Percentiles rank a stretch among this genome's conserved stretches.
Evolutionary conservation across 2,329 filamentous ascomycete genomes (phyloP).

Genomic region (Dissoconium aciculare): DNA sequence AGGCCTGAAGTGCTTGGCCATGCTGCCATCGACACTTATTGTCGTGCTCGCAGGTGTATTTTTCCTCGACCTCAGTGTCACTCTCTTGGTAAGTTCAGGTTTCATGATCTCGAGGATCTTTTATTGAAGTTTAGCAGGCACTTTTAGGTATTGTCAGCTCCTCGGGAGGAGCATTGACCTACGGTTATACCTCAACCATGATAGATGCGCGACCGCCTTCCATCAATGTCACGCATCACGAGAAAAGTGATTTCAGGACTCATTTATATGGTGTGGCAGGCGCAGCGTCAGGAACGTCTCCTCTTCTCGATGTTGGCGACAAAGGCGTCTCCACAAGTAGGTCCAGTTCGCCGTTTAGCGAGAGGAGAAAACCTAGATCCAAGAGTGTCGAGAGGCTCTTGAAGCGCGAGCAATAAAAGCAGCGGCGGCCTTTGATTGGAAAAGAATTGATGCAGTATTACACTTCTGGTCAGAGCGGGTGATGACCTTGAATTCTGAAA

Average conservation of each 20-base stretch:
- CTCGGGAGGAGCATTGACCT: constrained; percentile 69
- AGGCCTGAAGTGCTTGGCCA: constrained; percentile 86
- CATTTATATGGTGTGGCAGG: no score
- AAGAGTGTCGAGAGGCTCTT: constrained; percentile 19
- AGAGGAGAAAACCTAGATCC: constrained; percentile 25
- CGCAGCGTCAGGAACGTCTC: no score
- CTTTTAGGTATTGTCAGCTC: constrained; percentile 66
- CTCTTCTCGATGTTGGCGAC: no score
- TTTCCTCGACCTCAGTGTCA: constrained; percentile 69
- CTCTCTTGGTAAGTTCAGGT: constrained; percentile 46
- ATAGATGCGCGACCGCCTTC: constrained; percentile 42
- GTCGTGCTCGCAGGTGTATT: constrained; percentile 73
- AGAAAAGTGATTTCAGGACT: no score
- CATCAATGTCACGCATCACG: constrained; percentile 56
- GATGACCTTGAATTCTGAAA: no score
- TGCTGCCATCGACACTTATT: constrained; percentile 78
- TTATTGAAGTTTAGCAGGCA: constrained; percentile 43
- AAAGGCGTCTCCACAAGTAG: constrained; percentile 39
- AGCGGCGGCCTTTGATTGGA: neutral
- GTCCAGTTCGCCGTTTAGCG: constrained; percentile 21
- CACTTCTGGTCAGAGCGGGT: constrained; percentile 1
- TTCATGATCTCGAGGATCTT: no score
- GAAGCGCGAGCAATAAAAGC: constrained; percentile 26
- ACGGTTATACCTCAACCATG: constrained; percentile 51
- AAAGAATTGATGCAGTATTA: neutral